phyloP scores from a whole-genome alignment of 2,329 filamentous ascomycete genomes.

The Fulvia fulva region DNA sequence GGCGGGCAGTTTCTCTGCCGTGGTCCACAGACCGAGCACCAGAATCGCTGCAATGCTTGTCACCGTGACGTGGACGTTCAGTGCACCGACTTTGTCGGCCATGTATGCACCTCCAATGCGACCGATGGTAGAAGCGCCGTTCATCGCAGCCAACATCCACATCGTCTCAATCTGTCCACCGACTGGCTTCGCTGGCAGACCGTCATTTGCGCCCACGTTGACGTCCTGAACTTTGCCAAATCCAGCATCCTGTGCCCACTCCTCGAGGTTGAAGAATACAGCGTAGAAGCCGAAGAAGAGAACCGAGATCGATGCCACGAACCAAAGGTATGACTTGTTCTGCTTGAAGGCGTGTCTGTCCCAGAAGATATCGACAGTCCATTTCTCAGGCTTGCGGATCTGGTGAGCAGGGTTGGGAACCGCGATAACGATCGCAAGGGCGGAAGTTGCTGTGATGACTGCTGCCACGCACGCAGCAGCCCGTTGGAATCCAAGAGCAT shows the following conservation, averaged over 20 bases:
- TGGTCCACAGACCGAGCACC: conserved; percentile 42
- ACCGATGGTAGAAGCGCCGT: conserved; percentile 46
- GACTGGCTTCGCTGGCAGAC: conserved; percentile 18
- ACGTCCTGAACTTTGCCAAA: conserved; percentile 30
- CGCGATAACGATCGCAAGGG: conserved; percentile 42
- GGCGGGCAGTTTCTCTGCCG: conserved; percentile 35
- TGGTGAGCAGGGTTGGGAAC: conserved; percentile 42
- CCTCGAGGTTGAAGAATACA: conserved; percentile 52
- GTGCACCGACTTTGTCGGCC: conserved; percentile 43
- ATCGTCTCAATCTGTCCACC: conserved; percentile 42
- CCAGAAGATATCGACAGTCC: conserved; percentile 37
- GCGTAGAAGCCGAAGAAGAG: conserved; percentile 52
- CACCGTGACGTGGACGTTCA: conserved; percentile 44
- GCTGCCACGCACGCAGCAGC: conserved; percentile 42
- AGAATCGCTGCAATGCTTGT: conserved; percentile 43
- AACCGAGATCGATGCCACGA: conserved; percentile 43
- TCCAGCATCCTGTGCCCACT: conserved; percentile 46
- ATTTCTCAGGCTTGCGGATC: conserved; percentile 38
- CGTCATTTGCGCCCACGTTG: conserved; percentile 15
- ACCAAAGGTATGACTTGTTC: conserved; percentile 43
- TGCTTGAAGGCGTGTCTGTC: conserved; percentile 42
- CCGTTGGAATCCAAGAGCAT: conserved; percentile 42
- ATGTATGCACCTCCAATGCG: conserved; percentile 44
- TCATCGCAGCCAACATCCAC: conserved; percentile 50
- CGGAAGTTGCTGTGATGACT: conserved; percentile 39